phyloP scores from a whole-genome alignment of 2,329 filamentous ascomycete species.

The Fusarium transvaalense region DNA sequence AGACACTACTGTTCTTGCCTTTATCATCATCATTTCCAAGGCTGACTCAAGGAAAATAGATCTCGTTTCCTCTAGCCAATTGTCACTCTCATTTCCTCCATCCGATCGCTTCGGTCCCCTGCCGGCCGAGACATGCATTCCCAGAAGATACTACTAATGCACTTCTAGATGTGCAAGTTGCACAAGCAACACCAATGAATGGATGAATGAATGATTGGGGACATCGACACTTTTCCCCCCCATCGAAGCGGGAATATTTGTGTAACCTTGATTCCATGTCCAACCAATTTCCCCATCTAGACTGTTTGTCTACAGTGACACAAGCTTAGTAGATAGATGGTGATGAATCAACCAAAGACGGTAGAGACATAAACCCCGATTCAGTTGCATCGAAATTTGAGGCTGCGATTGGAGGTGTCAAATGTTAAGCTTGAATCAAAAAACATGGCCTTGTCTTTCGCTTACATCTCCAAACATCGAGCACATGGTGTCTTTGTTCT shows the following conservation, averaged over 20 bases:
- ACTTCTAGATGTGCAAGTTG: conserved; percentile 13
- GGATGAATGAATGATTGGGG: conserved; percentile 4
- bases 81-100: conserved; percentile 2
- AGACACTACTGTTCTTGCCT: not conserved
- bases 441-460: conserved; percentile 40
- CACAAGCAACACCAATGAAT: conserved; percentile 9
- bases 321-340: conserved; percentile 3
- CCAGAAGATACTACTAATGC: conserved; percentile 18
- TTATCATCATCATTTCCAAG: not conserved
- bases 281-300: conserved; percentile 15
- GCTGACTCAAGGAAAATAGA: not conserved
- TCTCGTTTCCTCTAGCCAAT: conserved; percentile 45
- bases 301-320: conserved; percentile 26
- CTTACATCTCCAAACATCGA: conserved; percentile 27
- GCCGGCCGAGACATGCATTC: conserved; percentile 45
- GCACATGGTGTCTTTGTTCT: conserved; percentile 27
- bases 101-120: conserved; percentile 38
- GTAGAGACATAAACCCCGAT: conserved; percentile 8
- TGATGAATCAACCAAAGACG: not conserved
- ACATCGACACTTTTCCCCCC: conserved; percentile 13
- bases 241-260: conserved; percentile 15
- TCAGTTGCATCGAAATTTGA: not conserved
- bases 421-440: conserved; percentile 34
- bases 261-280: conserved; percentile 8
- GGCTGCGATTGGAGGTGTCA: not conserved